Base-by-base conservation (phyloP, 495 filamentous ascomycete genomes). In the Penicilliopsis zonata region DNA sequence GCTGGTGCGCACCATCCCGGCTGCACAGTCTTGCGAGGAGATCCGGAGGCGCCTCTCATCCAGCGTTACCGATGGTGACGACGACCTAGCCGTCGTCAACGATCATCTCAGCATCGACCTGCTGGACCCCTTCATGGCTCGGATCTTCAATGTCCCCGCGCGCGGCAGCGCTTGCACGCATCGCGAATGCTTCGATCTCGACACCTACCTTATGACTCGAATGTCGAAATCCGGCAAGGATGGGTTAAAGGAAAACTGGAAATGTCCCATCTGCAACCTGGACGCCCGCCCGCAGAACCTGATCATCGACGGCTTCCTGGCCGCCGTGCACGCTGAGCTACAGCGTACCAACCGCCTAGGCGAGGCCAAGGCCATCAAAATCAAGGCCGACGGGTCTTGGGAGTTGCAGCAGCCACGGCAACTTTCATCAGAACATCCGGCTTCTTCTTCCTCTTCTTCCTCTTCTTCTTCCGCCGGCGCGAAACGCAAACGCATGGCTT, bases 111-210 rank as follows among this genome's bases (percentile, higher is more conserved):
- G 66, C 14, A 70, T 95, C 39, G 69, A 77, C 35, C 66, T 94
- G 2, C 65, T 78, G 7, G 85, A 93, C 47, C 85, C 86, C 0
- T 86, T 82, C 51, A 76, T 63, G 30, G 65, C 73, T 0, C 55
- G 53, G 3, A 72, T 92, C n/a, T 86, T 80, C 46, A 57, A 70
- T 2, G 57, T 69, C 0, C 86, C 86, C 3, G 82, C 72, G 5
- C 76, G 86, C 12, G 74, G 82, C 9, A 55, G 40, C 5, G 28
- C 27, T 10, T 81, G 76, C 50, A 55, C 55, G 5, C 87, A 95
- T 49, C 55, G 73, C 21, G 83, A 94, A 52, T 92, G 83, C 49
- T 94, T 95, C 48, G 87, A 95, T 49, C 76, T 90, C 14, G 72
- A 84, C 16, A 85, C 72, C 0, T 94, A 80, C 57, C 66, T 95